These are phyloP conservation scores for Stygiomarasmius scandens DNA, from an alignment of 1,284 basidiomycete genomes.

Conservation along the genomic window DNA sequence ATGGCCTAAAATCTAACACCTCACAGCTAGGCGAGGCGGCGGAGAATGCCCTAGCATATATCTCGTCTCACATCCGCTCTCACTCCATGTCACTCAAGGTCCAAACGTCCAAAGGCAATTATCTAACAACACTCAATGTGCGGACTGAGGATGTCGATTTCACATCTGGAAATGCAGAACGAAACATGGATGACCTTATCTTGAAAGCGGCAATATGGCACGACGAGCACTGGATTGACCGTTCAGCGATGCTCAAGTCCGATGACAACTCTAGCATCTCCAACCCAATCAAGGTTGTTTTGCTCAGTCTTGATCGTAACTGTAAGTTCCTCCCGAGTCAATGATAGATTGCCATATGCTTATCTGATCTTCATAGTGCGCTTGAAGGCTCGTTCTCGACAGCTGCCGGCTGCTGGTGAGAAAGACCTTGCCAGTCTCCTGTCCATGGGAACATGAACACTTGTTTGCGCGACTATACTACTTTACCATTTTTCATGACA, in stretches of 20 bases:
- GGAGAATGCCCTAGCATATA: slow-evolving; percentile 70
- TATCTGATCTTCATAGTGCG: slow-evolving; percentile 53
- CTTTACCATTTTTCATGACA: slow-evolving; percentile 1
- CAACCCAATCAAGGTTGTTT: slow-evolving; percentile 77
- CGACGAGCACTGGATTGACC: slow-evolving; percentile 88
- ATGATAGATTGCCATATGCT: slow-evolving; percentile 19
- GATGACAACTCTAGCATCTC: slow-evolving; percentile 33
- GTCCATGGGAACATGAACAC: slow-evolving; percentile 40
- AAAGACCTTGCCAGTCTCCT: slow-evolving; percentile 71
- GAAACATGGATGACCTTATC: slow-evolving; percentile 94
- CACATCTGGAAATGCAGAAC: slow-evolving; percentile 55
- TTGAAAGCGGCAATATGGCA: slow-evolving; percentile 92
- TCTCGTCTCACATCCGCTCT: slow-evolving; percentile 76
- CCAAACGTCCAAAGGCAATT: slow-evolving; percentile 94
- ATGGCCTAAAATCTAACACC: slow-evolving; percentile 78
- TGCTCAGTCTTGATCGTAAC: slow-evolving; percentile 93
- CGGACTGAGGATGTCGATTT: slow-evolving; percentile 88
- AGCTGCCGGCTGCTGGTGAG: slow-evolving; percentile 77
- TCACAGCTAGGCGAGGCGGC: slow-evolving; percentile 74
- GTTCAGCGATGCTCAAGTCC: slow-evolving; percentile 68
- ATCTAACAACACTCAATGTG: slow-evolving; percentile 82
- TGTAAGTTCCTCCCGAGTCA: slow-evolving; percentile 54
- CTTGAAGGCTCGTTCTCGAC: slow-evolving; percentile 81
- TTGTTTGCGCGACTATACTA: neutral
- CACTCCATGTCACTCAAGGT: slow-evolving; percentile 85